phyloP scores from a whole-genome alignment of 805 yeast genomes.

The Isabelozyma gotoi region DNA sequence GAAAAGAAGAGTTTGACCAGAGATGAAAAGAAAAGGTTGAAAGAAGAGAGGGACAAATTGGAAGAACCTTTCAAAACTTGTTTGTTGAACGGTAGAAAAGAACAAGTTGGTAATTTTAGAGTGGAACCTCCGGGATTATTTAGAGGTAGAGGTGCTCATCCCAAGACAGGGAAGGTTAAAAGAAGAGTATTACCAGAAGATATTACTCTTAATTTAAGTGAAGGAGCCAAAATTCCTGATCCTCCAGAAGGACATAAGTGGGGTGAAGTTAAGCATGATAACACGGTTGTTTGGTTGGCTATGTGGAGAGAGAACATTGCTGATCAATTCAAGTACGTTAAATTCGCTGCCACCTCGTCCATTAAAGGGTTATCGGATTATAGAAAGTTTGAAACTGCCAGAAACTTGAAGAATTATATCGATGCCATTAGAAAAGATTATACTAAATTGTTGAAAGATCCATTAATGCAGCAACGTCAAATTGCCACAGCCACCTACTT shows the following conservation, averaged over 20 bases:
- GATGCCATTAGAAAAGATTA: constrained; percentile 76
- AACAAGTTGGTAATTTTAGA: constrained; percentile 89
- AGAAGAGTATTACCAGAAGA: constrained; percentile 87
- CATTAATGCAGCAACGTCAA: constrained; percentile 82
- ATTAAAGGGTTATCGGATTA: constrained; percentile 88
- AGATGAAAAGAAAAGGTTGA: constrained; percentile 73
- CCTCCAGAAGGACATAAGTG: constrained; percentile 88
- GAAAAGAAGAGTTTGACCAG: constrained; percentile 67
- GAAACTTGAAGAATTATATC: constrained; percentile 74
- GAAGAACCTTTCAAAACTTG: constrained; percentile 86
- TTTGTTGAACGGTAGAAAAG: constrained; percentile 79
- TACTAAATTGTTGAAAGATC: constrained; percentile 63
- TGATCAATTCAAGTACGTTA: constrained; percentile 79
- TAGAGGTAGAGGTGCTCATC: constrained; percentile 96
- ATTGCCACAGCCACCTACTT: constrained; percentile 92
- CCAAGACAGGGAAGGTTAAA: constrained; percentile 89
- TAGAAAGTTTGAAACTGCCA: constrained; percentile 91
- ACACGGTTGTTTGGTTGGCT: constrained; percentile 92
- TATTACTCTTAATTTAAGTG: constrained; percentile 78
- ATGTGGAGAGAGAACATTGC: constrained; percentile 96
- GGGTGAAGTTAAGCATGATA: constrained; percentile 89
- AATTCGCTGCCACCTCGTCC: constrained; percentile 88
- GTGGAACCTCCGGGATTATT: constrained; percentile 96
- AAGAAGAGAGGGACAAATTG: constrained; percentile 66
- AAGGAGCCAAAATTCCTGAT: constrained; percentile 67